A percentile compares a stretch with the other conserved stretches of the same genome.
phyloP scores from a whole-genome alignment of 768 basidiomycete genomes.

The Xerocomellus dryophilus region DNA sequence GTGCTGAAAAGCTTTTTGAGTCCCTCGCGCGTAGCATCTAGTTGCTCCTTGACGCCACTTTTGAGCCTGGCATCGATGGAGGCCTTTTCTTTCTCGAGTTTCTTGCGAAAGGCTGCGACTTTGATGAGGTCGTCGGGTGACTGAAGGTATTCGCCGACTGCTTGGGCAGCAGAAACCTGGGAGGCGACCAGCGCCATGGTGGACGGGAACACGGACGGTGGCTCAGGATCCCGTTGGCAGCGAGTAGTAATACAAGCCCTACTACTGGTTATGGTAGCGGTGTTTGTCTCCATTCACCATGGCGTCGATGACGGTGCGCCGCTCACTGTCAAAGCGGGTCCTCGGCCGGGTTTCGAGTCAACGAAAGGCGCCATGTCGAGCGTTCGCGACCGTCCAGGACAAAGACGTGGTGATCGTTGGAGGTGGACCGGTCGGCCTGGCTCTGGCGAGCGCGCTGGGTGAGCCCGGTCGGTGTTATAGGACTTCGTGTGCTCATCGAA shows the following conservation, averaged over 20 bases:
- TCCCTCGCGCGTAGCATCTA: slow-evolving; percentile 87
- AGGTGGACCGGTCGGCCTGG: slow-evolving; percentile 89
- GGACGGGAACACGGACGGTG: not conserved
- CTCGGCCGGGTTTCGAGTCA: not conserved
- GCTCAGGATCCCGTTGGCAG: too few relatives aligned
- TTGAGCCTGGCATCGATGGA: slow-evolving; percentile 89
- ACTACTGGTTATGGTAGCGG: too few relatives aligned
- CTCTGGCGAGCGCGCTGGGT: slow-evolving; percentile 87
- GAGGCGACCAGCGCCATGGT: slow-evolving; percentile 44
- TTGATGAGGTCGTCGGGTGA: slow-evolving; percentile 92
- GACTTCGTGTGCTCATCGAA: not conserved
- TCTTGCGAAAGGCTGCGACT: slow-evolving; percentile 84
- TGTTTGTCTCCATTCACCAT: not conserved
- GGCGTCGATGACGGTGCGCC: slow-evolving; percentile 3
- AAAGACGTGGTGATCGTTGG: slow-evolving; percentile 93
- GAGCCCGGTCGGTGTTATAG: slow-evolving; percentile 21
- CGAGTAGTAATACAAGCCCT: too few relatives aligned
- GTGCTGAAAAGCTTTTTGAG: slow-evolving; percentile 78
- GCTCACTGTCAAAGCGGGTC: slow-evolving; percentile 7
- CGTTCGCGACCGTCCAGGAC: slow-evolving; percentile 39
- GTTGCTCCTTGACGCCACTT: slow-evolving; percentile 88
- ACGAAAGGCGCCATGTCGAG: slow-evolving; percentile 6
- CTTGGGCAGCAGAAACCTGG: slow-evolving; percentile 74
- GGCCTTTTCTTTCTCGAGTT: slow-evolving; percentile 94
- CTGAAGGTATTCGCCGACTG: slow-evolving; percentile 86